These are phyloP conservation scores for Trypanosoma vivax DNA, from an alignment of 208 protist species.

Conservation along the genomic window DNA sequence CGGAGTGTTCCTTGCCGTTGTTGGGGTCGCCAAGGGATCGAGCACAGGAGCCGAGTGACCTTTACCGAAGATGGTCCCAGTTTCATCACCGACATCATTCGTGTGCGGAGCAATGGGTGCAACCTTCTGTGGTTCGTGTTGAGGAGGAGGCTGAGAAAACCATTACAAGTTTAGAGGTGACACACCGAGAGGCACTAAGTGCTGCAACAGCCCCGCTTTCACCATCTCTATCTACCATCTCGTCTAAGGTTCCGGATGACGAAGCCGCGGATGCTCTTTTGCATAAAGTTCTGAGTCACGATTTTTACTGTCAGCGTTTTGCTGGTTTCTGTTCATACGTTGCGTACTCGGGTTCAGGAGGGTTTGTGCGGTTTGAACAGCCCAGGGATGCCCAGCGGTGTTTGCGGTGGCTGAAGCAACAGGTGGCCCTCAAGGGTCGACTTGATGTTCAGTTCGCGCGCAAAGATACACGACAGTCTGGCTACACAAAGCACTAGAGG, in stretches of 20 bases:
- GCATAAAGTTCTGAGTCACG: conserved; percentile 15
- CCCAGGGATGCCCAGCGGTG: conserved; percentile 34
- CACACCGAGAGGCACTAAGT: too few species aligned
- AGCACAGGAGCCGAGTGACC: background rate
- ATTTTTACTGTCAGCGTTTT: conserved; percentile 48
- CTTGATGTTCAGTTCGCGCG: conserved; percentile 38
- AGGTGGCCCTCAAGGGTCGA: conserved; percentile 16
- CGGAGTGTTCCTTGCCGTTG: too few species aligned
- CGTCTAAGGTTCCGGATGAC: background rate
- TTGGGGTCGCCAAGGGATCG: background rate
- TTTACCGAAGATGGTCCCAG: conserved; percentile 2
- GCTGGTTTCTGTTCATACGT: conserved; percentile 33
- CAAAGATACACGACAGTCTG: conserved; percentile 20
- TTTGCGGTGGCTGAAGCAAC: conserved; percentile 38
- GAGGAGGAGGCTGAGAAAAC: background rate
- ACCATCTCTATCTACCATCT: background rate
- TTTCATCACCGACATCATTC: conserved; percentile 13
- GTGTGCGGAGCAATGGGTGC: background rate
- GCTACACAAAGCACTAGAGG: background rate
- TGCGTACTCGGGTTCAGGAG: conserved; percentile 34
- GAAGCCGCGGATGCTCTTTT: background rate
- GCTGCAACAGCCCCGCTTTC: too few species aligned
- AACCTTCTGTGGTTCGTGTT: background rate
- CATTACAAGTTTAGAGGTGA: too few species aligned
- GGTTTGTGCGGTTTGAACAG: conserved; percentile 57